Conservation (phyloP, 1,284 basidiomycete genomes). For the Wolfiporia cocos region DNA sequence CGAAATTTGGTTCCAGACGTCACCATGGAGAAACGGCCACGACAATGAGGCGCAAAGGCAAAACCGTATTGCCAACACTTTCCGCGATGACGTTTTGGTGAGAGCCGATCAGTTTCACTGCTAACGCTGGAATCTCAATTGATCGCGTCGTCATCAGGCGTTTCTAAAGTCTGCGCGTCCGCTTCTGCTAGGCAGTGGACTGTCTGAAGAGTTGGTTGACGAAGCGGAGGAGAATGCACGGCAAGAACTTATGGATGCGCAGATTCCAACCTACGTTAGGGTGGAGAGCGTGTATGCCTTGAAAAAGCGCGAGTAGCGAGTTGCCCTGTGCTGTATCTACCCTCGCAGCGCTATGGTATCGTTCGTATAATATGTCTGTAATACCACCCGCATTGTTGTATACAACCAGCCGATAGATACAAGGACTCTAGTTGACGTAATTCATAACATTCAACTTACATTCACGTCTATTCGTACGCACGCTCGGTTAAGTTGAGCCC, state of each 20-base stretch:
- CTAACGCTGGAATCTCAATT: too few relatives aligned
- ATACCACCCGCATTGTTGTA: too few relatives aligned
- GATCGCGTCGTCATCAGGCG: too few relatives aligned
- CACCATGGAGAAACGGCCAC: constrained; percentile 35
- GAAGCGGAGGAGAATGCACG: constrained; percentile 43
- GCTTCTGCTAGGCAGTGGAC: constrained; percentile 55
- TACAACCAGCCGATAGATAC: too few relatives aligned
- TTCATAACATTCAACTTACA: too few relatives aligned
- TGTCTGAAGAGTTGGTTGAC: constrained; percentile 45
- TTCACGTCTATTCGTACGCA: too few relatives aligned
- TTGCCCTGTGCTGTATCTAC: too few relatives aligned
- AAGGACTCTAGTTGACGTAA: too few relatives aligned
- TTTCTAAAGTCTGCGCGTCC: constrained; percentile 63
- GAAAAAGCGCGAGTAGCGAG: constrained; percentile 30
- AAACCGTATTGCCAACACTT: constrained; percentile 27
- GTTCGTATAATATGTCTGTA: too few relatives aligned
- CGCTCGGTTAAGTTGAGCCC: too few relatives aligned
- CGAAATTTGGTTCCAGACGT: constrained; percentile 54
- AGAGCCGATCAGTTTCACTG: constrained; percentile 12
- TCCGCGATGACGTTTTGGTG: constrained; percentile 41
- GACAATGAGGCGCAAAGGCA: constrained; percentile 23
- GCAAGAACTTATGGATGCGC: constrained; percentile 44
- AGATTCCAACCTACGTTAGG: constrained; percentile 42
- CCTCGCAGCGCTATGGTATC: too few relatives aligned
- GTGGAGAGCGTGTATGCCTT: constrained; percentile 56